Conservation (phyloP, 1,284 basidiomycete genomes). For the Nidula niveotomentosa region DNA sequence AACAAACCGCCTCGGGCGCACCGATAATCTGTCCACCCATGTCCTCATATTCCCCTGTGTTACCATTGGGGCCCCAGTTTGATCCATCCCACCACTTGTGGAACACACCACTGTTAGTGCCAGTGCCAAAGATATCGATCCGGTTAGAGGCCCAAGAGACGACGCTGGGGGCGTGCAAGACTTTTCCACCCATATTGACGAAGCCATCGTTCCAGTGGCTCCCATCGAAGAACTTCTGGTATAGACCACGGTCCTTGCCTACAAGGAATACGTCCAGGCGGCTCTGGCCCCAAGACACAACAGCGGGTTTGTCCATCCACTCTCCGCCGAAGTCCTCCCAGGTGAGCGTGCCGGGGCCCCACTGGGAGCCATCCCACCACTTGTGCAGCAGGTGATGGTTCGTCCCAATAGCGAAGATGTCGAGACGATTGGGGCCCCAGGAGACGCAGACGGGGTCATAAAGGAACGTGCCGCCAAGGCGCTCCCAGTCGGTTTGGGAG, state of each 20-base stretch:
- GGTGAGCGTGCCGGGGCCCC: background rate
- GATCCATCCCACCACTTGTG: conserved; percentile 6
- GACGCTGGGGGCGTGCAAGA: background rate
- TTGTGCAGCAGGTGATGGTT: conserved; percentile 7
- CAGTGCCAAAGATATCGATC: conserved; percentile 4
- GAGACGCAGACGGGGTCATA: conserved; percentile 3
- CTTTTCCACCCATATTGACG: conserved; percentile 2
- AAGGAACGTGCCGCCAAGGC: background rate
- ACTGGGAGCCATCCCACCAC: conserved; percentile 7
- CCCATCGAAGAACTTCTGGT: conserved; percentile 6
- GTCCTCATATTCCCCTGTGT: conserved; percentile 1
- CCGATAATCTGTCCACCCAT: conserved; percentile 2
- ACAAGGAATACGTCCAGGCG: conserved; percentile 8
- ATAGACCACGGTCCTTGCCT: conserved; percentile 4
- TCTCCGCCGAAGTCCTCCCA: conserved; percentile 8
- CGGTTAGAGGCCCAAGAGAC: conserved; percentile 3
- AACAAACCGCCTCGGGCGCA: conserved; percentile 3
- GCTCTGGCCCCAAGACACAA: conserved; percentile 1
- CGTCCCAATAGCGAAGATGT: conserved; percentile 9
- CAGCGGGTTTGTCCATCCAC: conserved; percentile 6
- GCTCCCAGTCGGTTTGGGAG: background rate
- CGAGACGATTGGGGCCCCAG: conserved; percentile 10
- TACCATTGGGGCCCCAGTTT: conserved; percentile 2
- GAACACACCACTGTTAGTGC: conserved; percentile 1
- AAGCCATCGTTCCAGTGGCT: conserved; percentile 4